Conservation (phyloP, 352 stramenopile species). For the Phytophthora fragariaefolia region DNA sequence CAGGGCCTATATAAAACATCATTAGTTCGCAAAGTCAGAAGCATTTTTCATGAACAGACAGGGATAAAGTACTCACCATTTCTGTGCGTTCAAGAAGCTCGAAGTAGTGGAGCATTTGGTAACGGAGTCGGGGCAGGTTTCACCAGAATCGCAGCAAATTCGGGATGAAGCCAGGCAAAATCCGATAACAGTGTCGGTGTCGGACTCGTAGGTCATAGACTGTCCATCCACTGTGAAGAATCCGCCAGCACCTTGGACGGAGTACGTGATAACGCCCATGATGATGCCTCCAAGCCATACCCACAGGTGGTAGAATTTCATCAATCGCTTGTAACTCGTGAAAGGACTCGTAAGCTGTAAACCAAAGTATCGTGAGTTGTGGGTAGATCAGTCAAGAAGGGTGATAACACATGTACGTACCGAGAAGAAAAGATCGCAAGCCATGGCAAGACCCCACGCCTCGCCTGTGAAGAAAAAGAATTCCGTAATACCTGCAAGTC, state of each 20-base stretch:
- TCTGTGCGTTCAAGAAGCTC: constrained; percentile 81
- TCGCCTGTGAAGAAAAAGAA: constrained; percentile 92
- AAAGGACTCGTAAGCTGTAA: constrained; percentile 83
- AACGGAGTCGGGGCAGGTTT: constrained; percentile 51
- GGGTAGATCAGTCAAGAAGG: neutral
- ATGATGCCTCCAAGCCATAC: constrained; percentile 83
- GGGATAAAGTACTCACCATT: constrained; percentile 50
- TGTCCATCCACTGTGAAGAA: constrained; percentile 89
- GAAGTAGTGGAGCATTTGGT: constrained; percentile 50
- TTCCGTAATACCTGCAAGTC: constrained; percentile 84
- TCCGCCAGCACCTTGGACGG: constrained; percentile 67
- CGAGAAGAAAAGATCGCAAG: constrained; percentile 89
- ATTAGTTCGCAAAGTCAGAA: constrained; percentile 3
- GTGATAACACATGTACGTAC: constrained; percentile 27
- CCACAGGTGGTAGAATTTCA: constrained; percentile 91
- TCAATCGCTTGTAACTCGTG: constrained; percentile 90
- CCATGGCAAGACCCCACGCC: constrained; percentile 89
- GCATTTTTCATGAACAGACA: neutral
- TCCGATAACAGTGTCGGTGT: constrained; percentile 72
- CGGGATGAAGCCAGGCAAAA: constrained; percentile 87
- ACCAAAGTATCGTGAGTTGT: neutral
- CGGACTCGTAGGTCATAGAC: constrained; percentile 77
- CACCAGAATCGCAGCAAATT: constrained; percentile 69
- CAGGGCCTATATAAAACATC: constrained; percentile 62
- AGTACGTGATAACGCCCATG: constrained; percentile 82